A percentile compares a stretch with the other conserved stretches of the same genome.
Evolutionary conservation across 495 filamentous ascomycete species (phyloP).

Genomic region (Penicillium paxilli): DNA sequence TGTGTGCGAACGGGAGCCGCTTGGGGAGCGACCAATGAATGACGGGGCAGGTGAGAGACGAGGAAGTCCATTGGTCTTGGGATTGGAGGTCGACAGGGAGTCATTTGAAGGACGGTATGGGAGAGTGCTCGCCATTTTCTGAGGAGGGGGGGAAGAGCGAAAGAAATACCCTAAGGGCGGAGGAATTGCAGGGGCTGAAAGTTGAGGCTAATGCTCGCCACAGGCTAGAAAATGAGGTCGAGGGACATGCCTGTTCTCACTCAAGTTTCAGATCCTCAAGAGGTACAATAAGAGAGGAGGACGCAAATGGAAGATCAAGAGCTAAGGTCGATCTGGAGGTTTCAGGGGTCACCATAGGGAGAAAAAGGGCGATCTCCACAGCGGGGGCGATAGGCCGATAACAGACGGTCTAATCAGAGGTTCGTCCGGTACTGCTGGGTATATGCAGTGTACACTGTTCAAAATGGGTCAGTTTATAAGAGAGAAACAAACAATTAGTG

Average conservation of each 20-base stretch:
- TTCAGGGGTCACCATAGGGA: slow-evolving; percentile 19
- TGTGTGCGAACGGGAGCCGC: slow-evolving; percentile 41
- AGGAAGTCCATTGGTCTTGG: slow-evolving; percentile 52
- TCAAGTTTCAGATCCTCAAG: background rate
- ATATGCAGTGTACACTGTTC: no score
- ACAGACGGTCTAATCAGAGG: slow-evolving; percentile 8
- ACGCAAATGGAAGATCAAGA: background rate
- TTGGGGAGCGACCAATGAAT: slow-evolving; percentile 55
- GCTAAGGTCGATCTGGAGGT: slow-evolving; percentile 3
- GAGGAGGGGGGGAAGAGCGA: no score
- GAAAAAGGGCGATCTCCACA: slow-evolving; percentile 35
- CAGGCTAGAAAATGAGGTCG: slow-evolving; percentile 4
- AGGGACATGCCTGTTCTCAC: slow-evolving; percentile 15
- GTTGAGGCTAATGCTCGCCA: slow-evolving; percentile 18
- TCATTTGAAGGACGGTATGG: slow-evolving; percentile 48
- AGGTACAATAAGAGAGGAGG: slow-evolving; percentile 1
- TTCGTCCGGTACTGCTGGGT: no score
- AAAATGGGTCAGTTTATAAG: no score
- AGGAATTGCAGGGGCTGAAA: background rate
- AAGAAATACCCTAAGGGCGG: no score
- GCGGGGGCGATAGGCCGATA: slow-evolving; percentile 33
- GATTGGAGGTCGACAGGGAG: slow-evolving; percentile 37
- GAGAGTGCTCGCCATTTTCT: slow-evolving; percentile 43
- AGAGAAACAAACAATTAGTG: background rate
- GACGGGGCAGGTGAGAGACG: slow-evolving; percentile 54